These are phyloP conservation scores for Astrothelium subdiscretum DNA, from an alignment of 495 filamentous ascomycete genomes.

Conservation along the genomic window DNA sequence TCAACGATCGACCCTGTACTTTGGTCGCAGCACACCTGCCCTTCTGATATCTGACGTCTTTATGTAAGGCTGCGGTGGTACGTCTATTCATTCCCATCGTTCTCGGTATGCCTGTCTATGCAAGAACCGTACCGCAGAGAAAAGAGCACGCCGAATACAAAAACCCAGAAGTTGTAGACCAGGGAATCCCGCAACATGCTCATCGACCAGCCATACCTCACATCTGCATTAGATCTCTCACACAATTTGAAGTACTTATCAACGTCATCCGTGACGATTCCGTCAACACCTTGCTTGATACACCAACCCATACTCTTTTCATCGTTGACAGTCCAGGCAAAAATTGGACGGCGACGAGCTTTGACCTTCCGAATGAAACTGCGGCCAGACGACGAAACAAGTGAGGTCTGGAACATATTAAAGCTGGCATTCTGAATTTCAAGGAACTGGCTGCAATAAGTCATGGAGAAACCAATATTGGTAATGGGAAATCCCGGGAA, in stretches of 20 bases:
- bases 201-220: background rate
- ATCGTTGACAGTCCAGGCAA: conserved; percentile 79
- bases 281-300: conserved; percentile 41
- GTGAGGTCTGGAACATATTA: conserved; percentile 55
- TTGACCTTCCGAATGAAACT: conserved; percentile 52
- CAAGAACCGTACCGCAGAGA: background rate
- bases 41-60: no score
- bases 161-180: background rate
- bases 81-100: background rate
- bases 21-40: no score
- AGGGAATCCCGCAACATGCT: background rate
- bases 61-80: no score
- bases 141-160: background rate
- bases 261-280: conserved; percentile 47
- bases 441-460: conserved; percentile 60
- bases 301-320: conserved; percentile 63
- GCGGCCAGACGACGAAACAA: conserved; percentile 52
- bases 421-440: conserved; percentile 51
- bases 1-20: no score
- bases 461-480: conserved; percentile 59
- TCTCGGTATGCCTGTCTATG: background rate
- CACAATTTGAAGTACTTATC: conserved; percentile 37
- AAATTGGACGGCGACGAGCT: conserved; percentile 45
- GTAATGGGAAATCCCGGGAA: conserved; percentile 58
- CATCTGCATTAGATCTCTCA: conserved; percentile 17